Conservation (phyloP, 257 asterid genomes). For the Salvia hispanica region DNA sequence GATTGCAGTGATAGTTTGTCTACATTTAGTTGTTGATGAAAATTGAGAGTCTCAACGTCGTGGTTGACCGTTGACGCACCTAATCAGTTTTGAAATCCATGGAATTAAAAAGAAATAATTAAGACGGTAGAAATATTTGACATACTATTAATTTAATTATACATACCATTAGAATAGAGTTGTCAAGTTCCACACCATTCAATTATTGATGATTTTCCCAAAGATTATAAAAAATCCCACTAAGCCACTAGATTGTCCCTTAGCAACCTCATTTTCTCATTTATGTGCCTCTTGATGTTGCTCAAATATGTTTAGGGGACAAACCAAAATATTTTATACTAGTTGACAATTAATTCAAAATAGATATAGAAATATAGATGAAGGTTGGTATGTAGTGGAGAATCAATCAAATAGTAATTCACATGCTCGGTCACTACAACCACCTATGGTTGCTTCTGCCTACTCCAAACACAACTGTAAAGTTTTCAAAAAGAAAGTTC, state of each 20-base stretch:
- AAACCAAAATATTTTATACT: background rate
- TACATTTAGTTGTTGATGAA: background rate
- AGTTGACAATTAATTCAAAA: too few relatives aligned
- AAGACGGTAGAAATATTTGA: background rate
- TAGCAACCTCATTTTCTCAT: background rate
- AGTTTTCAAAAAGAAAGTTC: slow-evolving; percentile 23
- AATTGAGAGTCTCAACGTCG: background rate
- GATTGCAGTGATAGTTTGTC: too few relatives aligned
- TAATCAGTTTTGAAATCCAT: background rate
- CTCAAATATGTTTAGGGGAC: too few relatives aligned
- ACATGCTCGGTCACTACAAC: background rate
- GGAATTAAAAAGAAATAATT: background rate
- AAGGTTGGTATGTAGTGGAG: slow-evolving; percentile 3
- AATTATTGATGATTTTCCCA: background rate
- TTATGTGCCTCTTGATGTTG: too few relatives aligned
- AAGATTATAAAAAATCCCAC: background rate
- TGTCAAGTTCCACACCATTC: background rate
- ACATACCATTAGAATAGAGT: background rate
- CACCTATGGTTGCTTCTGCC: background rate
- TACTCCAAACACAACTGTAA: slow-evolving; percentile 31
- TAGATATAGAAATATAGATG: background rate
- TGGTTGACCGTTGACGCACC: background rate
- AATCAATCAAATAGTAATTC: slow-evolving; percentile 18
- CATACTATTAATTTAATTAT: background rate
- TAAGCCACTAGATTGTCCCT: background rate